These are phyloP conservation scores for Vaccinium vitisidaea DNA, from an alignment of 148 eudicot species.

Conservation along the genomic window DNA sequence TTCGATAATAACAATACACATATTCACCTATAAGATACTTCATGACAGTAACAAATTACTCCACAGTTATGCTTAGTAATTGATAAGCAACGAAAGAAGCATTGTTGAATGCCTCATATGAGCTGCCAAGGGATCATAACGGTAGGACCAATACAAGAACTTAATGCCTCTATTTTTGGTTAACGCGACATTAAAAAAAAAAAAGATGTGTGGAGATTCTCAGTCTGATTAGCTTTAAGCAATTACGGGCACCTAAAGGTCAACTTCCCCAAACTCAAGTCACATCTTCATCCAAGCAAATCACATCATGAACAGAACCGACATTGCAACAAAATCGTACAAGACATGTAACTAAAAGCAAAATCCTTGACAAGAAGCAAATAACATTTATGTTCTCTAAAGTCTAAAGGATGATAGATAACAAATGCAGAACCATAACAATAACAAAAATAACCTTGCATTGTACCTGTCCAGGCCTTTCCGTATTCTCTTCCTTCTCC, in stretches of 20 bases:
- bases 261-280: background rate
- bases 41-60: background rate
- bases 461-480: conserved; percentile 39
- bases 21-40: background rate
- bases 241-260: background rate
- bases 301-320: background rate
- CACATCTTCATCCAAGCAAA: background rate
- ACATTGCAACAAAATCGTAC: background rate
- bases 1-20: background rate
- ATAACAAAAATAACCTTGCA: conserved; percentile 45
- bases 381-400: background rate
- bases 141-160: background rate
- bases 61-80: background rate
- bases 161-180: background rate
- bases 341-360: background rate
- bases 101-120: background rate
- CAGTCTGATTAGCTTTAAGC: background rate
- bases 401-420: background rate
- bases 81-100: background rate
- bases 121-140: background rate
- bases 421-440: background rate
- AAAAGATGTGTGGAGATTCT: background rate
- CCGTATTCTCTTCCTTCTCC: conserved; percentile 43
- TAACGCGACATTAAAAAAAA: background rate
- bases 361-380: conserved; percentile 5